These are phyloP conservation scores for Carex parvula DNA, from an alignment of 176 grass and related monocot genomes.

Conservation along the genomic window DNA sequence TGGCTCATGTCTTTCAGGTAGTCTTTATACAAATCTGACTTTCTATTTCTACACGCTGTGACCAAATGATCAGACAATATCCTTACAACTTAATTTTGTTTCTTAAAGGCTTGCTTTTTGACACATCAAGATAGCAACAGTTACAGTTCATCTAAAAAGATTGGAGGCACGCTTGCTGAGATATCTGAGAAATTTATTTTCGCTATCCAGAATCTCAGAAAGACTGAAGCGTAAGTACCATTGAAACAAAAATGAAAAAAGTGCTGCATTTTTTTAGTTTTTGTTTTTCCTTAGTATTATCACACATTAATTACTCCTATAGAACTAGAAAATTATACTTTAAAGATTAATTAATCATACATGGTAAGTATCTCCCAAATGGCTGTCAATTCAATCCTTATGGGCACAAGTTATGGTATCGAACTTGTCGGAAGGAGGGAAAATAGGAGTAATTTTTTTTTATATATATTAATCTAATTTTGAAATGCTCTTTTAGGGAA, in stretches of 20 bases:
- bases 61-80: constrained; percentile 5
- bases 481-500: constrained; percentile 28
- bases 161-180: constrained; percentile 48
- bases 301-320: no score
- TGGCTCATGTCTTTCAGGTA: constrained; percentile 89
- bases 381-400: not conserved
- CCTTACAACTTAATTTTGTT: not conserved
- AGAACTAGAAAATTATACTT: not conserved
- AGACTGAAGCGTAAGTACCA: constrained; percentile 43
- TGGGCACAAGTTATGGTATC: not conserved
- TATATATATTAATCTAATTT: not conserved
- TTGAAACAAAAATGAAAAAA: not conserved
- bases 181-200: constrained; percentile 66
- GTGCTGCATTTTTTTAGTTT: not conserved
- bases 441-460: not conserved
- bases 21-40: not conserved
- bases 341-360: not conserved
- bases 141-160: constrained; percentile 38
- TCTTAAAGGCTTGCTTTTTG: constrained; percentile 44
- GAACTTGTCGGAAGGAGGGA: not conserved
- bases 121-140: constrained; percentile 32
- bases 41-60: constrained; percentile 1
- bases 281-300: not conserved
- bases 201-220: constrained; percentile 58
- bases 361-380: not conserved